phyloP scores from a whole-genome alignment of 2,329 filamentous ascomycete genomes.

The Gaeumannomyces sp. region DNA sequence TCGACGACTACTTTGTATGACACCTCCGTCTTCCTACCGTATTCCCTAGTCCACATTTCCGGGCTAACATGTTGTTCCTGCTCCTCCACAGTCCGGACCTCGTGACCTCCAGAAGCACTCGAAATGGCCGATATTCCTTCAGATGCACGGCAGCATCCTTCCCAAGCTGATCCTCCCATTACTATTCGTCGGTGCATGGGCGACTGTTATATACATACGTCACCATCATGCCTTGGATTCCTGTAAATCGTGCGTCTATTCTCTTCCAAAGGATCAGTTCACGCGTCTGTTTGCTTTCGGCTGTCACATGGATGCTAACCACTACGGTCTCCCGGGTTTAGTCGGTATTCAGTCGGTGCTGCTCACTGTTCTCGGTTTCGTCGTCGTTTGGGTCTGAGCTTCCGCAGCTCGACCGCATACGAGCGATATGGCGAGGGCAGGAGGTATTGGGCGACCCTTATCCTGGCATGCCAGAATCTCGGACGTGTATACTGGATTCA shows the following conservation, averaged over 20 bases:
- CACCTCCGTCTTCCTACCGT: not conserved
- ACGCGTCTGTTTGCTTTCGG: not conserved
- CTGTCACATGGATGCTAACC: not conserved
- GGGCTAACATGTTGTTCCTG: not conserved
- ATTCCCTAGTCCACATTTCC: not conserved
- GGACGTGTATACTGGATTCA: conserved; percentile 82
- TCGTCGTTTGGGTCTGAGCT: conserved; percentile 71
- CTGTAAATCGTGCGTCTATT: not conserved
- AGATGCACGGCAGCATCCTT: conserved; percentile 65
- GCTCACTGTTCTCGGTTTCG: conserved; percentile 80
- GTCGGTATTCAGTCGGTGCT: conserved; percentile 59
- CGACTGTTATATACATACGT: conserved; percentile 54
- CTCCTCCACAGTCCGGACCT: conserved; percentile 42
- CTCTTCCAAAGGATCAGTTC: not conserved
- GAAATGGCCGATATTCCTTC: conserved; percentile 72
- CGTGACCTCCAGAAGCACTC: conserved; percentile 68
- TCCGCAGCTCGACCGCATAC: conserved; percentile 73
- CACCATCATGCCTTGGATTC: not conserved
- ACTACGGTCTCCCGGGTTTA: conserved; percentile 9
- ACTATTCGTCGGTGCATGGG: conserved; percentile 56
- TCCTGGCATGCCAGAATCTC: conserved; percentile 58
- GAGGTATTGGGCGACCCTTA: conserved; percentile 52
- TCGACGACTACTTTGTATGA: conserved; percentile 41
- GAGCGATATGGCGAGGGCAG: conserved; percentile 58
- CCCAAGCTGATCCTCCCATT: conserved; percentile 72